Conservation (phyloP, 768 basidiomycete genomes). For the Leccinellum rugosiceps region DNA sequence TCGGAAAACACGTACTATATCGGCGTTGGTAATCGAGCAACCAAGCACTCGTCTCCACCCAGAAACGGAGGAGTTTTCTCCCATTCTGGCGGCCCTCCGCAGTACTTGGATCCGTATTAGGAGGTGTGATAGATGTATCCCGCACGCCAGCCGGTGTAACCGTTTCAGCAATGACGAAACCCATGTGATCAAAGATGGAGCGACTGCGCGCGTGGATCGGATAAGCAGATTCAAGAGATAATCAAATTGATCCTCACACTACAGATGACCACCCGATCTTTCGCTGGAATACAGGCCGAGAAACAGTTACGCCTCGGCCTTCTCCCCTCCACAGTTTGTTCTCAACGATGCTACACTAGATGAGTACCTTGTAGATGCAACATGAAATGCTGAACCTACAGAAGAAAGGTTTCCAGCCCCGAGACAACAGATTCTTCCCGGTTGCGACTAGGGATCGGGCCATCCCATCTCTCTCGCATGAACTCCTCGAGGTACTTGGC, state of each 20-base stretch:
- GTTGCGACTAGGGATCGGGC: constrained; percentile 55
- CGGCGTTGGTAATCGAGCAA: constrained; percentile 52
- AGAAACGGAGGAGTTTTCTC: constrained; percentile 68
- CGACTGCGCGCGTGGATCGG: constrained; percentile 28
- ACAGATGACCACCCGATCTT: constrained; percentile 65
- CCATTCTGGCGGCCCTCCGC: constrained; percentile 49
- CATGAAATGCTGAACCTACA: constrained; percentile 42
- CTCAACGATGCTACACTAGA: constrained; percentile 56
- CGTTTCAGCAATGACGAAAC: constrained; percentile 32
- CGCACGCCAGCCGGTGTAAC: constrained; percentile 24
- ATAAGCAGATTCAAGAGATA: constrained; percentile 10
- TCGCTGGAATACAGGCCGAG: constrained; percentile 50
- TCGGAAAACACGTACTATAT: constrained; percentile 35
- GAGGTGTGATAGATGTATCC: constrained; percentile 52
- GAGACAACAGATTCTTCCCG: constrained; percentile 52
- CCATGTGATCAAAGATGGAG: constrained; percentile 40
- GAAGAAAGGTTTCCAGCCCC: constrained; percentile 63
- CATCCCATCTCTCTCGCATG: constrained; percentile 53
- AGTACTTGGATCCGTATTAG: constrained; percentile 46
- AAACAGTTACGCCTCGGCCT: constrained; percentile 51
- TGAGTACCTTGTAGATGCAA: background rate
- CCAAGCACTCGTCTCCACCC: constrained; percentile 76
- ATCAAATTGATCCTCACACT: constrained; percentile 44
- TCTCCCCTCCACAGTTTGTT: constrained; percentile 75
- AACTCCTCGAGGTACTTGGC: constrained; percentile 60